A percentile compares a stretch with the other conserved stretches of the same genome.
Conservation (phyloP, 495 filamentous ascomycete species). For the Xanthoparmelia taractica region DNA sequence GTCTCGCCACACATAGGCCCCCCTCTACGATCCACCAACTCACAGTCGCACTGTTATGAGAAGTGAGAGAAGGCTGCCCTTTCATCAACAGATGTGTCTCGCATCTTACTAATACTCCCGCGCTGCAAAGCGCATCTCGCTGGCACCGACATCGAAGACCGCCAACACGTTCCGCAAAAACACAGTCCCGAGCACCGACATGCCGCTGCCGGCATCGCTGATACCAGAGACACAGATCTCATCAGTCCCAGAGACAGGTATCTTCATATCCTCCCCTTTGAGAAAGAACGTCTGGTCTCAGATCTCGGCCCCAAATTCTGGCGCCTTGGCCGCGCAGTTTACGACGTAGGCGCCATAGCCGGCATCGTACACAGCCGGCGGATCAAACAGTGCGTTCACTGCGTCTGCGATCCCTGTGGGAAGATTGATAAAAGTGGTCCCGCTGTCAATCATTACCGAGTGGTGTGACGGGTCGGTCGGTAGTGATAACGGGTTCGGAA, state of each 20-base stretch:
- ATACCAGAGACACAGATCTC: slow-evolving; percentile 43
- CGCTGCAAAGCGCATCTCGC: slow-evolving; percentile 29
- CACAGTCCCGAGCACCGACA: slow-evolving; percentile 50
- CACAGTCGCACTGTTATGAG: too few species aligned
- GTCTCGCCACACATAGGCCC: too few species aligned
- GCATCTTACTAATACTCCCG: too few species aligned
- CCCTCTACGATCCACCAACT: too few species aligned
- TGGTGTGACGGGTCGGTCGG: slow-evolving; percentile 34
- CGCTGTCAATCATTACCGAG: too few species aligned
- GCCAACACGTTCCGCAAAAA: slow-evolving; percentile 56
- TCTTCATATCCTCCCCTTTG: slow-evolving; percentile 48
- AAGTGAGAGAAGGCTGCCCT: too few species aligned
- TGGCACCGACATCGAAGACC: slow-evolving; percentile 31
- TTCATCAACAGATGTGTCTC: too few species aligned
- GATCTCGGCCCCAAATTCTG: slow-evolving; percentile 44
- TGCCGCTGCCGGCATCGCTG: slow-evolving; percentile 31
- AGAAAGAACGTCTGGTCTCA: slow-evolving; percentile 41
- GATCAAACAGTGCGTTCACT: too few species aligned
- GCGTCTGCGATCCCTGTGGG: too few species aligned
- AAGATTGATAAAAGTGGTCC: too few species aligned
- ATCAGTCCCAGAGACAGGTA: slow-evolving; percentile 12
- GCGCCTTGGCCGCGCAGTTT: slow-evolving; percentile 46
- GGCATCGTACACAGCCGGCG: too few species aligned
- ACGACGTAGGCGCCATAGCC: slow-evolving; percentile 43
- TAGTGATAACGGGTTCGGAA: neutral